These are phyloP conservation scores for Scytalidium lignicola DNA, from an alignment of 2,329 filamentous ascomycete species.

Conservation along the genomic window DNA sequence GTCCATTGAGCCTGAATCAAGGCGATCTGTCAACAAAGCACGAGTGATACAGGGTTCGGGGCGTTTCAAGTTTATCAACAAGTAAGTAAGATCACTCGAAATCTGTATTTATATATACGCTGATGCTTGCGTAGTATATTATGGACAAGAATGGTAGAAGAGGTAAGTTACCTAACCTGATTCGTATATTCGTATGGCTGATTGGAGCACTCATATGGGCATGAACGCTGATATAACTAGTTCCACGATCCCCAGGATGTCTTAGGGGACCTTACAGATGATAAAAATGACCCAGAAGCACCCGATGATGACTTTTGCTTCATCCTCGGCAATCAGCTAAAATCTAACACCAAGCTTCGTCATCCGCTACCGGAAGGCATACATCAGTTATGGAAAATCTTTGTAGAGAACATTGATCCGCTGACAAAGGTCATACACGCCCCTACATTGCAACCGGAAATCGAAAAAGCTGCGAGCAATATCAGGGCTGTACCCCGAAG, in stretches of 20 bases:
- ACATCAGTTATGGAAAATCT: constrained; percentile 62
- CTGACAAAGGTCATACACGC: constrained; percentile 63
- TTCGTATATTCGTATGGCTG: not conserved
- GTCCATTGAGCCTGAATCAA: too few relatives aligned
- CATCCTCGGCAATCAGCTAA: constrained; percentile 19
- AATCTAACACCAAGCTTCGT: constrained; percentile 1
- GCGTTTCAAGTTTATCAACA: constrained; percentile 11
- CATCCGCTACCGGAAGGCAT: constrained; percentile 41
- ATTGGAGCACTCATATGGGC: too few relatives aligned
- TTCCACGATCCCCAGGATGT: constrained; percentile 19
- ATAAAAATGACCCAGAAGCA: constrained; percentile 15
- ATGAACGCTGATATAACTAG: constrained; percentile 18
- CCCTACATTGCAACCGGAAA: constrained; percentile 56
- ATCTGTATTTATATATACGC: constrained; percentile 3
- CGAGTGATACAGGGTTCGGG: constrained; percentile 11
- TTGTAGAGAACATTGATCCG: constrained; percentile 64
- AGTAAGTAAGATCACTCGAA: constrained; percentile 12
- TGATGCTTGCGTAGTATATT: constrained; percentile 18
- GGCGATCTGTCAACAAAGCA: constrained; percentile 13
- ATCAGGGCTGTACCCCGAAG: constrained; percentile 30
- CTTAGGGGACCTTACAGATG: constrained; percentile 15
- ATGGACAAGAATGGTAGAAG: constrained; percentile 24
- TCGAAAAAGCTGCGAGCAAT: constrained; percentile 53
- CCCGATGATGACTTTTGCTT: constrained; percentile 22
- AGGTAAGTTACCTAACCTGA: constrained; percentile 13